Base-by-base conservation (phyloP, 2,329 filamentous ascomycete genomes). In the Erysiphe pulchra region DNA sequence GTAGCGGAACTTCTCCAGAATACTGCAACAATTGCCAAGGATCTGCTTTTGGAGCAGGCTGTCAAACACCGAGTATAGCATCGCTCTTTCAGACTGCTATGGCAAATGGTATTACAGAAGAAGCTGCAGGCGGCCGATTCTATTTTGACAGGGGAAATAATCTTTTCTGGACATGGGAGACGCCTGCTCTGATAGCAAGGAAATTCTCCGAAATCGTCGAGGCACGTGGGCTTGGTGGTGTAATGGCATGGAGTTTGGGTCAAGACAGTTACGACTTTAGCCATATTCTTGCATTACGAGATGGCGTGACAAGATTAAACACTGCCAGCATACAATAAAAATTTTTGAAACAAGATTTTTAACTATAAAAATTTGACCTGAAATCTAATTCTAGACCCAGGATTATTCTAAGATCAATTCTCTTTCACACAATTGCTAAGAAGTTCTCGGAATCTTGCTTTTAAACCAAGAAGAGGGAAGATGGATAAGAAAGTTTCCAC, bases 121-220 rank as follows among this genome's bases (percentile, higher is more conserved):
- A 66, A 1, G 51, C 60, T 2, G 60, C 62, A 1, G 79, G 77
- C 16, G 80, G 77, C 0, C 68, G 75, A 55, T 82, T 77, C 56
- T 82, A 72, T 59, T 80, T 70, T 64, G 80, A 85, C 55, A 48
- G 56, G 0, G 50, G 61, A 3, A 63, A 71, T 51, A 60, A 67
- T 45, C 55, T 77, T 28, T 85, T 79, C 68, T 85, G 80, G 80
- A 76, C 76, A 0, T 84, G 75, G 64, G 80, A 85, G 48, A 78
- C 75, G 0, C 63, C 68, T 0, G 64, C 64, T 7, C 64, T 73
- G 12, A 74, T 85, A 45, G 52, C 57, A 7, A 61, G 62, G 46
- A 85, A 85, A 61, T 71, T 82, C 47, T 60, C 65, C 2, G 57
- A 68, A 7, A 66, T 85, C 32, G 65, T 81, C 2, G 61, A 64